Evolutionary conservation across 23 red algal species (phyloP).

Genomic region (Gracilaria domingensis): DNA sequence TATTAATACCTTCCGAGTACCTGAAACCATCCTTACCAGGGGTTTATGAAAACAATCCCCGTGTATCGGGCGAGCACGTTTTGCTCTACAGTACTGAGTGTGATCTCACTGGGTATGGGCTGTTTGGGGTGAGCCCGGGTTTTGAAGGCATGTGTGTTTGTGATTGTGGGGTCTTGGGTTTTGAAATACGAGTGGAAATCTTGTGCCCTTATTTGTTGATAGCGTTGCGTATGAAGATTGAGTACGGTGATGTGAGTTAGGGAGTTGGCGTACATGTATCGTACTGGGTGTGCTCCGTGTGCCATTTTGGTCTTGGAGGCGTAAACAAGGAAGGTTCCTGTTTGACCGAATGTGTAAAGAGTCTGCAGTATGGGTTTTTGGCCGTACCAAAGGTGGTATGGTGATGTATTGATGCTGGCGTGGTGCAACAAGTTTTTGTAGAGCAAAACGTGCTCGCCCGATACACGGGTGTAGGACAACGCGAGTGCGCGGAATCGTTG

Average conservation of each 20-base stretch:
- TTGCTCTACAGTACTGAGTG: too few species aligned
- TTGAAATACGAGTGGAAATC: conserved; percentile 25
- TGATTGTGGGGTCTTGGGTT: background rate
- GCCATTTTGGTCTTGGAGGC: background rate
- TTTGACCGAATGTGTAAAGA: conserved; percentile 19
- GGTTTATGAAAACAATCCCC: too few species aligned
- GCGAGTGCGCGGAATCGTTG: too few species aligned
- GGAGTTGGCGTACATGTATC: conserved; percentile 10
- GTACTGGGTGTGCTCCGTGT: background rate
- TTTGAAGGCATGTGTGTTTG: conserved; percentile 18
- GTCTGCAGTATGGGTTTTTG: background rate
- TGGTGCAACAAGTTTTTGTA: too few species aligned
- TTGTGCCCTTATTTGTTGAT: background rate
- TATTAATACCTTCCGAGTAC: too few species aligned
- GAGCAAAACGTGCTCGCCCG: too few species aligned
- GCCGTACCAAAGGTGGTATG: conserved; percentile 8
- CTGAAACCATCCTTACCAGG: too few species aligned
- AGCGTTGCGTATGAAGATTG: background rate
- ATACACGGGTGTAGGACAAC: too few species aligned
- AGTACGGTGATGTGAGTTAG: background rate
- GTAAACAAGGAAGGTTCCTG: background rate
- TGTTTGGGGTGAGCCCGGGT: background rate
- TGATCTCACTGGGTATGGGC: background rate
- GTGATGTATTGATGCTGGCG: background rate
- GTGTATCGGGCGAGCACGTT: too few species aligned